Percentiles rank a stretch among this genome's conserved stretches.
Evolutionary conservation across 352 stramenopile genomes (phyloP).

Genomic region (Phytophthora litchii): DNA sequence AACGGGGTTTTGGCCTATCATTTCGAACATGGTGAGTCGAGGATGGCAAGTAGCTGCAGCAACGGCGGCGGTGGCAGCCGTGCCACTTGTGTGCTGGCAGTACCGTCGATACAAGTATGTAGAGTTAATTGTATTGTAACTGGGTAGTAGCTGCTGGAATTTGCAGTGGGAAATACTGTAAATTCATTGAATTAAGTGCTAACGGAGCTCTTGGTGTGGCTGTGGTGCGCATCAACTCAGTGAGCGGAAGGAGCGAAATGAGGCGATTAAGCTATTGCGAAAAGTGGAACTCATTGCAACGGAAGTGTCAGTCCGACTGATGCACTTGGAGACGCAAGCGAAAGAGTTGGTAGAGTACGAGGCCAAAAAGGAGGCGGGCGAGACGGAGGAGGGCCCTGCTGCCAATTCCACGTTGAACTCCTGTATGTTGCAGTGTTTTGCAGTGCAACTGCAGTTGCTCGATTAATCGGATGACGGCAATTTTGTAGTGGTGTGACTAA

Average conservation of each 20-base stretch:
- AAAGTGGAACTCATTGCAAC: constrained; percentile 78
- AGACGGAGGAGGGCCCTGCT: constrained; percentile 20
- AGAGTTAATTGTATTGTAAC: neutral
- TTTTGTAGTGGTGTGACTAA: constrained; percentile 5
- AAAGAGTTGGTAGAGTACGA: constrained; percentile 65
- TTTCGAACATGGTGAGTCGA: constrained; percentile 19
- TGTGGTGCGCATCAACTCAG: constrained; percentile 21
- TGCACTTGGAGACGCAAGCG: constrained; percentile 68
- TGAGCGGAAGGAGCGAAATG: constrained; percentile 31
- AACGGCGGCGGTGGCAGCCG: constrained; percentile 28
- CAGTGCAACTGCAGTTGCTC: neutral
- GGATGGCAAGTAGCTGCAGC: constrained; percentile 31
- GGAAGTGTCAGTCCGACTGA: constrained; percentile 68
- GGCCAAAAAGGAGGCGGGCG: constrained; percentile 28
- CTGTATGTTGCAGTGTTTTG: constrained; percentile 40
- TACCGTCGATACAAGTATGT: constrained; percentile 37
- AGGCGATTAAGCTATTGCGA: constrained; percentile 68
- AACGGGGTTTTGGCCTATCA: neutral
- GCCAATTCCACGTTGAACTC: constrained; percentile 65
- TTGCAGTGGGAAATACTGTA: neutral
- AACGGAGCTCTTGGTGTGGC: constrained; percentile 12
- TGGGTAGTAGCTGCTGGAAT: neutral
- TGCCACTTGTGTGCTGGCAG: constrained; percentile 50
- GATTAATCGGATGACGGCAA: neutral
- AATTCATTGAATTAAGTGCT: constrained; percentile 6